Conservation (phyloP, 805 yeast genomes). For the Myxozyma udenii region DNA sequence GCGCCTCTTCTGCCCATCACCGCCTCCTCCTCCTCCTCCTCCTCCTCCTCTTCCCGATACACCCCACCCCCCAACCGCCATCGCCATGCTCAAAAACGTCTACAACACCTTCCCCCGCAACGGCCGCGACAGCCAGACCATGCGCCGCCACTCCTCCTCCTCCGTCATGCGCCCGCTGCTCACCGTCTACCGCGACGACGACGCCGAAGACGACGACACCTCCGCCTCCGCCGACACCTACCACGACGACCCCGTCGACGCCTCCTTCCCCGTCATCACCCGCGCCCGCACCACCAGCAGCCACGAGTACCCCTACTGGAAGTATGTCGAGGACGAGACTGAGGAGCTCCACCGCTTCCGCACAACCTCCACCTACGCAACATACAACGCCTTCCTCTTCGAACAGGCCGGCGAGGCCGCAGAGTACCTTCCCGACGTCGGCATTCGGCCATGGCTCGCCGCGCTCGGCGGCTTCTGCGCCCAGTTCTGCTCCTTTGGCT, state of each 20-base stretch:
- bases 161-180: constrained; percentile 12
- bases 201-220: constrained; percentile 8
- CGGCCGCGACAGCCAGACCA: background rate
- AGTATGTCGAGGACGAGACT: constrained; percentile 11
- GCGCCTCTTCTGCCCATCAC: background rate
- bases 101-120: constrained; percentile 16
- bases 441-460: constrained; percentile 46
- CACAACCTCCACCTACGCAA: constrained; percentile 17
- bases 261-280: constrained; percentile 1
- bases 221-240: background rate
- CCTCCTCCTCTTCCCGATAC: background rate
- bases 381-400: constrained; percentile 18
- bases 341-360: constrained; percentile 15
- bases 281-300: constrained; percentile 11
- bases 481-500: constrained; percentile 57
- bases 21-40: background rate
- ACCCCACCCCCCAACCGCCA: too few relatives aligned
- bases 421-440: constrained; percentile 19
- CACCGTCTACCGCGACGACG: background rate
- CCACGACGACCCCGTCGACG: constrained; percentile 7
- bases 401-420: constrained; percentile 18
- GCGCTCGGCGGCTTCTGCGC: constrained; percentile 58
- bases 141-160: constrained; percentile 14
- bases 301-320: constrained; percentile 16
- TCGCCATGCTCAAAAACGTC: too few relatives aligned